Conservation (phyloP, 2,329 filamentous ascomycete species). For the Fusarium sp. region DNA sequence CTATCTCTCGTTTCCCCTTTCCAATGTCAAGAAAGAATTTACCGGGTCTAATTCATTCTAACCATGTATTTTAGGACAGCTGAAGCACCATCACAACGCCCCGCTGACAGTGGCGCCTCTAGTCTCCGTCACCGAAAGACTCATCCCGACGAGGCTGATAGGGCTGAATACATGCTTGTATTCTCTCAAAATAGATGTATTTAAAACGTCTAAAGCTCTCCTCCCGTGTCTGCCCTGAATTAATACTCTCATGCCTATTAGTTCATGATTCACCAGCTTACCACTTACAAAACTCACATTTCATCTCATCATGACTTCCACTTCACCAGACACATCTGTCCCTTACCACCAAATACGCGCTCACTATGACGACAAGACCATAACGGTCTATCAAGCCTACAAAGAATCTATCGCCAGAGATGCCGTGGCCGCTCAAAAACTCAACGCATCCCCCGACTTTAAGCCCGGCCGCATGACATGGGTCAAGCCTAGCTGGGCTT, state of each 20-base stretch:
- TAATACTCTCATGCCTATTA: not conserved
- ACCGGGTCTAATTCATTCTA: not conserved
- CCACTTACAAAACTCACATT: not conserved
- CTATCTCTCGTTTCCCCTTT: not conserved
- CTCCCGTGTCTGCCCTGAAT: not conserved
- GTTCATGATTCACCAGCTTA: too few relatives aligned
- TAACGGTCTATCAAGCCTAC: slow-evolving; percentile 71
- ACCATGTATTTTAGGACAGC: not conserved
- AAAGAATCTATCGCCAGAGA: slow-evolving; percentile 59
- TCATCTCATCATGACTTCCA: slow-evolving; percentile 27
- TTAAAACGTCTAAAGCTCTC: not conserved
- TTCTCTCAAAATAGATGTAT: not conserved
- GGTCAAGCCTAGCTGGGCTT: slow-evolving; percentile 69
- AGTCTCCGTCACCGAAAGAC: slow-evolving; percentile 29
- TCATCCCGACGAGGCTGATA: slow-evolving; percentile 7
- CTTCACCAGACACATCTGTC: slow-evolving; percentile 15
- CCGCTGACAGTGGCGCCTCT: not conserved
- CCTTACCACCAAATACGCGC: slow-evolving; percentile 63
- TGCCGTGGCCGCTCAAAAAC: slow-evolving; percentile 59
- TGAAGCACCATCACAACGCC: not conserved
- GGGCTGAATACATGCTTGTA: not conserved
- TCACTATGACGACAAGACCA: slow-evolving; percentile 56
- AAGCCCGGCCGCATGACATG: slow-evolving; percentile 66
- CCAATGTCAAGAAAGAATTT: not conserved
- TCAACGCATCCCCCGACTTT: slow-evolving; percentile 62